Evolutionary conservation across 2,329 filamentous ascomycete species (phyloP).

Genomic region (Neopestalotiopsis sp.): DNA sequence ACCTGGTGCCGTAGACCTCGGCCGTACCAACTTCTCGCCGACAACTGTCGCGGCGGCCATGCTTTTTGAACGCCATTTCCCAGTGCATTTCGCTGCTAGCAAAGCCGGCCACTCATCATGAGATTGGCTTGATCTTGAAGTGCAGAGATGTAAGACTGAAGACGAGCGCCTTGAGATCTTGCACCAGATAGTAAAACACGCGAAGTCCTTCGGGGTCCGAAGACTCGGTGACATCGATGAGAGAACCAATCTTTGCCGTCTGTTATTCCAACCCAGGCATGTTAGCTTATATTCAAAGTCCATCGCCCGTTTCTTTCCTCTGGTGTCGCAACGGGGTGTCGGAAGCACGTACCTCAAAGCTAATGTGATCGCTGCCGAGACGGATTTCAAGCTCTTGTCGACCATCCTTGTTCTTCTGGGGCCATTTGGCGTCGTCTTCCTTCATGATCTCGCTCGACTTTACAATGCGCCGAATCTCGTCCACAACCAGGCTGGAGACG

Average conservation of each 20-base stretch:
- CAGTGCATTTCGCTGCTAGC: conserved; percentile 12
- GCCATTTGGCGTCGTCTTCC: conserved; percentile 98
- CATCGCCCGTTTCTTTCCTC: background rate
- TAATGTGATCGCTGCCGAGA: conserved; percentile 93
- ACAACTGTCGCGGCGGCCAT: background rate
- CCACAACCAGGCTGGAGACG: conserved; percentile 86
- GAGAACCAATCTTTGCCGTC: conserved; percentile 97
- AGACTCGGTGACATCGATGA: conserved; percentile 96
- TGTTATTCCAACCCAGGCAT: conserved; percentile 42
- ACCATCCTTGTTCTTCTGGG: conserved; percentile 98
- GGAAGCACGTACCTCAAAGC: conserved; percentile 79
- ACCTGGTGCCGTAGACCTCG: background rate
- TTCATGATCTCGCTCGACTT: conserved; percentile 98
- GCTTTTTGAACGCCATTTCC: background rate
- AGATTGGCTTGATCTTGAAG: conserved; percentile 92
- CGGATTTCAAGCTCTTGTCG: conserved; percentile 96
- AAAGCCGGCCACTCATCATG: conserved; percentile 25
- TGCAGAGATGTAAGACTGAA: conserved; percentile 96
- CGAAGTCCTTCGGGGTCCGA: conserved; percentile 93
- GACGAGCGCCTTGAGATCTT: conserved; percentile 94
- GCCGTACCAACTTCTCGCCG: background rate
- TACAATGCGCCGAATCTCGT: conserved; percentile 96
- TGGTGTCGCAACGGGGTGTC: background rate
- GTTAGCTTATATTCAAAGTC: background rate
- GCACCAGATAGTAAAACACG: conserved; percentile 98